These are phyloP conservation scores for Alternaria longipes DNA, from an alignment of 2,329 filamentous ascomycete genomes.

Conservation along the genomic window DNA sequence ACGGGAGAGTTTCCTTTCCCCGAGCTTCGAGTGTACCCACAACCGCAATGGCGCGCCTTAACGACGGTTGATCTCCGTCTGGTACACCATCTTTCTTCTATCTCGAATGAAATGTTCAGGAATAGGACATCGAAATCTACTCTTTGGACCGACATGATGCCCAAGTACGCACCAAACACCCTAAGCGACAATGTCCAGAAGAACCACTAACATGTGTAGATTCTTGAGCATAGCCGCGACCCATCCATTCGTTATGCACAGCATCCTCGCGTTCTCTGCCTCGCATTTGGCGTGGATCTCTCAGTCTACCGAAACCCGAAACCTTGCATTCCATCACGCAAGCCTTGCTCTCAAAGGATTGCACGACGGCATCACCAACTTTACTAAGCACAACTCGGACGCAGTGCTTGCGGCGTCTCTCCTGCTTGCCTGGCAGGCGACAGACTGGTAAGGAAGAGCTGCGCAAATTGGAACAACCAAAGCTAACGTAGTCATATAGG, in stretches of 20 bases:
- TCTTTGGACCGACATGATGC: slow-evolving; percentile 91
- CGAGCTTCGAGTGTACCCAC: slow-evolving; percentile 78
- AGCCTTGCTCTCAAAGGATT: slow-evolving; percentile 86
- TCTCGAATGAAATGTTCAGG: slow-evolving; percentile 82
- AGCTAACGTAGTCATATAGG: slow-evolving; percentile 60
- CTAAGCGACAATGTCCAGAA: slow-evolving; percentile 19
- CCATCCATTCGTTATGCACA: slow-evolving; percentile 91
- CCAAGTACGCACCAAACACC: slow-evolving; percentile 71
- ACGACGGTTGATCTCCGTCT: slow-evolving; percentile 82
- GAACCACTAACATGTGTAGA: slow-evolving; percentile 57
- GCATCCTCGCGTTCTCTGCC: slow-evolving; percentile 91
- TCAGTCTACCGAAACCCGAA: slow-evolving; percentile 82
- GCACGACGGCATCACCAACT: slow-evolving; percentile 84
- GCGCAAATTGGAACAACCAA: neutral
- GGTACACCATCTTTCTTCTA: slow-evolving; percentile 87
- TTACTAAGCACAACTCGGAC: slow-evolving; percentile 87
- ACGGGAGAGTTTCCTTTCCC: slow-evolving; percentile 88
- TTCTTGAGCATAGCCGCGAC: slow-evolving; percentile 84
- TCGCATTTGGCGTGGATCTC: slow-evolving; percentile 92
- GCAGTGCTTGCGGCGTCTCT: slow-evolving; percentile 91
- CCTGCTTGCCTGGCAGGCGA: slow-evolving; percentile 93
- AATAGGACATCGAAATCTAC: slow-evolving; percentile 85
- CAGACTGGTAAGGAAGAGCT: slow-evolving; percentile 79
- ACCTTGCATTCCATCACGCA: slow-evolving; percentile 89
- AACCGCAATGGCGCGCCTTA: slow-evolving; percentile 76